Evolutionary conservation across 352 stramenopile genomes (phyloP).

Genomic region (Phytophthora cryptogea): DNA sequence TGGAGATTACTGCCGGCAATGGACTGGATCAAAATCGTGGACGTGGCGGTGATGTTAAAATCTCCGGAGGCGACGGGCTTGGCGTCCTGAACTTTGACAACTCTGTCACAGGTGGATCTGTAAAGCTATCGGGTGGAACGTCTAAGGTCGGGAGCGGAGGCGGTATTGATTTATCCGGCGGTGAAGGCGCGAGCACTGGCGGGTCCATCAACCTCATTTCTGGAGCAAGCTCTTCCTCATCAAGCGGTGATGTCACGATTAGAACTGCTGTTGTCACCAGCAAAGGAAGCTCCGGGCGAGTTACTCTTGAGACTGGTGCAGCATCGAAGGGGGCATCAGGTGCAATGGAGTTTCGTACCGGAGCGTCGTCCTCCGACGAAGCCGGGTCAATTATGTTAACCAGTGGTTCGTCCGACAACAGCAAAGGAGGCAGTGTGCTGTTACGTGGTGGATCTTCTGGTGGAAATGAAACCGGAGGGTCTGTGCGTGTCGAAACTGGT

Average conservation of each 20-base stretch:
- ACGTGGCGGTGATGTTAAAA: conserved; percentile 69
- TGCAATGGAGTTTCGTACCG: conserved; percentile 45
- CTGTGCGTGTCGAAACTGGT: conserved; percentile 50
- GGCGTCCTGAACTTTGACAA: conserved; percentile 75
- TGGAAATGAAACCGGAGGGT: conserved; percentile 40
- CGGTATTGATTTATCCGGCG: conserved; percentile 50
- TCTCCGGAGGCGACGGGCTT: conserved; percentile 72
- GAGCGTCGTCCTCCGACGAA: conserved; percentile 28
- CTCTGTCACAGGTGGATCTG: conserved; percentile 70
- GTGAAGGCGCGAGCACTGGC: conserved; percentile 48
- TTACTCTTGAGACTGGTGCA: conserved; percentile 41
- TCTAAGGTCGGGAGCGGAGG: conserved; percentile 69
- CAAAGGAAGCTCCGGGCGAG: conserved; percentile 30
- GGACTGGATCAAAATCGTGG: conserved; percentile 81
- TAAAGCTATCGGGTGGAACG: conserved; percentile 69
- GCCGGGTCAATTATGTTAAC: conserved; percentile 40
- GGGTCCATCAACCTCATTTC: conserved; percentile 56
- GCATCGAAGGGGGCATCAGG: conserved; percentile 36
- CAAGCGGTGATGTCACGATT: conserved; percentile 63
- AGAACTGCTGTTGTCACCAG: conserved; percentile 16
- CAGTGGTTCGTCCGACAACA: conserved; percentile 38
- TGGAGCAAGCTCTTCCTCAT: conserved; percentile 38
- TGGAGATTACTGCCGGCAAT: conserved; percentile 66
- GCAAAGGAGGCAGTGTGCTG: conserved; percentile 40
- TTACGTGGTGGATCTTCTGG: conserved; percentile 45